Evolutionary conservation across 129 eudicot species (phyloP), one percentile per base, ranked within the genome.

Genomic region (Helichrysum umbraculigerum): DNA sequence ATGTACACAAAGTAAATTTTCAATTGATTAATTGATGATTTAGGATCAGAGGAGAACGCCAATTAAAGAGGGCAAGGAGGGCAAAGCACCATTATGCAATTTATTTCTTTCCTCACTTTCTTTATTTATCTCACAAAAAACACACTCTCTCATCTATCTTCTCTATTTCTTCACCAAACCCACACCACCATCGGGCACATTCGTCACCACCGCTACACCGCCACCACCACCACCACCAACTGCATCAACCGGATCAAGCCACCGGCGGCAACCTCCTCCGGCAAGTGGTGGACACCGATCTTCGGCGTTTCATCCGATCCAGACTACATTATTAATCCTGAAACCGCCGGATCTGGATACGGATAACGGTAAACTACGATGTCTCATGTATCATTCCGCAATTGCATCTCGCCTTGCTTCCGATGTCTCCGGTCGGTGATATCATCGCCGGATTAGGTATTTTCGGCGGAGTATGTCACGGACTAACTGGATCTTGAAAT

Each of bases 281-380:
- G 54, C 80, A 81, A 68, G 76, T 88, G 93, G 93, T 88, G 90
- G 90, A 75, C 85, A 16, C 90, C 93, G 32, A 51, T 88, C 63
- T 83, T 88, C 77, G 86, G 88, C 39, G 33, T 82, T 75, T 73
- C 90, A 16, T 34, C 93, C 3, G 90, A 88, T 41, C 93, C 93
- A 7, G 88, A 85, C 69, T 88, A 88, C 88, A n/a, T n/a, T n/a
- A 81, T 88, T 8, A 44, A 28, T 60, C 77, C 71, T 8, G 42
- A 44, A 21, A 50, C 66, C 35, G 30, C n/a, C 59, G 62, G 60
- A 28, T 41, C 69, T 4, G n/a, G 76, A 66, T 72, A 76, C 37
- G 14, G 73, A 58, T 66, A 58, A 65, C 28, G 35, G 20, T 63
- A 70, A 73, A 72, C 70, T 85, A 17, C 71, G 76, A 77, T 79